Evolutionary conservation across 2,329 filamentous ascomycete species (phyloP).

Genomic region (Zelopaecilomyces penicillatus): DNA sequence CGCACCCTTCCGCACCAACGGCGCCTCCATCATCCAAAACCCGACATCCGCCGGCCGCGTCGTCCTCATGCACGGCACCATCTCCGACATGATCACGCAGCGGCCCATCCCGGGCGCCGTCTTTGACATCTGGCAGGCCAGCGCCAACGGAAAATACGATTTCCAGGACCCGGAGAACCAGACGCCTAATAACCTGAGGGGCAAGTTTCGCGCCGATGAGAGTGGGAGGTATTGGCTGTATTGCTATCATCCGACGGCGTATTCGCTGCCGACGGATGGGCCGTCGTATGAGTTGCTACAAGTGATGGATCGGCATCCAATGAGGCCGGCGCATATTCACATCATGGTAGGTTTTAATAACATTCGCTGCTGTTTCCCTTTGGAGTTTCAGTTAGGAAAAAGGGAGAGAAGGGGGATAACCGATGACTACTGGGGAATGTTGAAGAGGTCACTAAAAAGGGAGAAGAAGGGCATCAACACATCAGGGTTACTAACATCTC

Average conservation of each 20-base stretch:
- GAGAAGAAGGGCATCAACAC: background rate
- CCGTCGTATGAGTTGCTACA: constrained; percentile 33
- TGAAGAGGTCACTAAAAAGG: background rate
- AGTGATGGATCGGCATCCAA: constrained; percentile 40
- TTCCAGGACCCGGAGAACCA: constrained; percentile 67
- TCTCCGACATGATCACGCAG: constrained; percentile 57
- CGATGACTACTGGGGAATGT: no score
- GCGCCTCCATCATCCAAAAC: constrained; percentile 58
- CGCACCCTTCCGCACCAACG: constrained; percentile 62
- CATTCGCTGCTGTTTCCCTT: background rate
- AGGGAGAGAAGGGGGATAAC: background rate
- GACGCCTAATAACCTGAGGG: constrained; percentile 64
- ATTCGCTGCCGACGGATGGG: constrained; percentile 60
- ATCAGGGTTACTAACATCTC: no score
- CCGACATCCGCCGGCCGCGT: constrained; percentile 48
- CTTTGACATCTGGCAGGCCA: constrained; percentile 73
- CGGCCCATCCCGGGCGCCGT: constrained; percentile 59
- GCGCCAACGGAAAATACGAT: constrained; percentile 67
- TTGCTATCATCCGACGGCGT: constrained; percentile 66
- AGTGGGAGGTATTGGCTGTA: constrained; percentile 66
- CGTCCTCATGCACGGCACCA: constrained; percentile 60
- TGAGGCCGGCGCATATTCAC: constrained; percentile 43
- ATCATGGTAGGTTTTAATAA: constrained; percentile 34
- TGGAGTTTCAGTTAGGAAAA: background rate
- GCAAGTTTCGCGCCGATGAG: constrained; percentile 64